These are phyloP conservation scores for Gossypium rotundifolium DNA, from an alignment of 345 rosid species.

Conservation along the genomic window DNA sequence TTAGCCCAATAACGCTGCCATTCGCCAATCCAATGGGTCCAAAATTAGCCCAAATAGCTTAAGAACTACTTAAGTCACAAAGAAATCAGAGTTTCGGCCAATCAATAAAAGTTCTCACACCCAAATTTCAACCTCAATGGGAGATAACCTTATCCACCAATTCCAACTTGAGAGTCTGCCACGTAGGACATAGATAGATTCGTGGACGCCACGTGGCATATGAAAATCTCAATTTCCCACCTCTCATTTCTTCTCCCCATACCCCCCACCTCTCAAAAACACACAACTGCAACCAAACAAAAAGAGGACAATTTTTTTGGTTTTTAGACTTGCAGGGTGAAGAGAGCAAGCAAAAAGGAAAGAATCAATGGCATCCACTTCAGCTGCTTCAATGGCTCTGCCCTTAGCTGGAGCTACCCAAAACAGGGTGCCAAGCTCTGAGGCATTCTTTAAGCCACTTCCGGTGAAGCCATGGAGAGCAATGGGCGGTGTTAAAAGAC, in stretches of 20 bases:
- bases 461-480: constrained; percentile 44
- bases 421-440: constrained; percentile 30
- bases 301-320: no score
- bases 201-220: constrained; percentile 8
- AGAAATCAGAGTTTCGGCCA: neutral
- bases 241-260: constrained; percentile 14
- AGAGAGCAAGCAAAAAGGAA: neutral
- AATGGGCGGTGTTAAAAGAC: constrained; percentile 14
- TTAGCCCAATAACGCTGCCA: no score
- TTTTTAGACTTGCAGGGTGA: neutral
- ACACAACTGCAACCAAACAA: neutral
- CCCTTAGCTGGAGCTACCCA: constrained; percentile 45
- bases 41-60: no score
- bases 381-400: constrained; percentile 61
- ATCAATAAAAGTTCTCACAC: neutral
- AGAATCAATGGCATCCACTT: constrained; percentile 64
- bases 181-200: constrained; percentile 40
- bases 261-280: constrained; percentile 10
- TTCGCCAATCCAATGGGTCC: no score
- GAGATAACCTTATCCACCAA: constrained; percentile 68
- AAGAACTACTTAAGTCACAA: no score
- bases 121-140: constrained; percentile 21
- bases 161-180: constrained; percentile 39
- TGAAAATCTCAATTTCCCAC: constrained; percentile 30
- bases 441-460: constrained; percentile 51